phyloP scores from a whole-genome alignment of 2,329 filamentous ascomycete species.

The Leptodontidium sp. region DNA sequence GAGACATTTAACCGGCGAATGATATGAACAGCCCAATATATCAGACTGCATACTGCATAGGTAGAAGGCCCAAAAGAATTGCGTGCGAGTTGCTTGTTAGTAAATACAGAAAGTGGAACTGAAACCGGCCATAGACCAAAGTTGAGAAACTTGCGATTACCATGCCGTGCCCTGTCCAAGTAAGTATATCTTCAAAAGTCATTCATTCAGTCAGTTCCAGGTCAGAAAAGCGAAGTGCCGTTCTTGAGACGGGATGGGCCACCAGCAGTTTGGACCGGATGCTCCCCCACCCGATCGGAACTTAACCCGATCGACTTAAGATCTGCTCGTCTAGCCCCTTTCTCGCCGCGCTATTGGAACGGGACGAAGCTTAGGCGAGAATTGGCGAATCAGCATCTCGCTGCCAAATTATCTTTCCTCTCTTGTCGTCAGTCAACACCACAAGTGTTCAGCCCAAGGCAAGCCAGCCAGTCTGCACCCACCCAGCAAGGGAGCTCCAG shows the following conservation, averaged over 20 bases:
- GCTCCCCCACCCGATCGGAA: neutral
- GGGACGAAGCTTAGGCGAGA: slow-evolving; percentile 6
- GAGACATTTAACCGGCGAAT: neutral
- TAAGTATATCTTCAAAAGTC: slow-evolving; percentile 4
- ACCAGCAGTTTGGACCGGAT: neutral
- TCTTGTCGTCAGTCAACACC: slow-evolving; percentile 19
- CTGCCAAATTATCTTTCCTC: slow-evolving; percentile 7
- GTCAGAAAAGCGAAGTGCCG: too few species aligned
- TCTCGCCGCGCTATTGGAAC: slow-evolving; percentile 13
- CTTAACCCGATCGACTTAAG: slow-evolving; percentile 10
- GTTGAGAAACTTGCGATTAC: too few species aligned
- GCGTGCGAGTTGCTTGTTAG: too few species aligned
- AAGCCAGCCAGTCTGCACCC: neutral
- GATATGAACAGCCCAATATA: too few species aligned
- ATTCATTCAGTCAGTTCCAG: too few species aligned
- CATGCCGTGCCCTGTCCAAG: neutral
- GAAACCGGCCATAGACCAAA: too few species aligned
- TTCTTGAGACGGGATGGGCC: neutral
- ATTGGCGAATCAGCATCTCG: slow-evolving; percentile 18
- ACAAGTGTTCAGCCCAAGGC: slow-evolving; percentile 11
- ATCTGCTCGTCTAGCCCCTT: slow-evolving; percentile 19
- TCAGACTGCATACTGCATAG: too few species aligned
- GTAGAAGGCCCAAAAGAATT: too few species aligned
- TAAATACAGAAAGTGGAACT: too few species aligned
- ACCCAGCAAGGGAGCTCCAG: neutral